A percentile compares a stretch with the other conserved stretches of the same genome.
Conservation (phyloP, 331 rosid species). For the Malus hybrid region DNA sequence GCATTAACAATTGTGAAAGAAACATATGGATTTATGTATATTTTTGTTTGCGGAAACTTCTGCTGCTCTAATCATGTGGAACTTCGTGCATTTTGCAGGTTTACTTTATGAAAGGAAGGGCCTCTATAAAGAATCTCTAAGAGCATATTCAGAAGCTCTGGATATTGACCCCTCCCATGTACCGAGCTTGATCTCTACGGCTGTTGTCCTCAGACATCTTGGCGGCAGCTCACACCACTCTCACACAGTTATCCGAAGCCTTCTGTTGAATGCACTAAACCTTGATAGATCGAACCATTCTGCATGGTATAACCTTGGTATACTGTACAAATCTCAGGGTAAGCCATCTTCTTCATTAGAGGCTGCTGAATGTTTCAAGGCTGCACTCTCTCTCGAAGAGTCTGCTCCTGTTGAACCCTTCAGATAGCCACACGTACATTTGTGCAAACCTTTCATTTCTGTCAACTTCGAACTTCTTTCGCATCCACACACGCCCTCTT, state of each 20-base stretch:
- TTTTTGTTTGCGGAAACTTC: not conserved
- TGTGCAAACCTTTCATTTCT: not conserved
- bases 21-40: not conserved
- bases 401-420: slow-evolving; percentile 79
- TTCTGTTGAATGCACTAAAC: slow-evolving; percentile 61
- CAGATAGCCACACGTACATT: slow-evolving; percentile 30
- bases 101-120: slow-evolving; percentile 55
- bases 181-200: slow-evolving; percentile 58
- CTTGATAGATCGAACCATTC: slow-evolving; percentile 54
- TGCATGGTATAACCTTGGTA: slow-evolving; percentile 84
- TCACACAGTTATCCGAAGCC: slow-evolving; percentile 38
- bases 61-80: not conserved
- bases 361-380: slow-evolving; percentile 75
- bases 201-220: slow-evolving; percentile 43
- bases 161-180: slow-evolving; percentile 62
- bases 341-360: slow-evolving; percentile 35
- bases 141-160: slow-evolving; percentile 49
- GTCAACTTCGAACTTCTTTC: not conserved
- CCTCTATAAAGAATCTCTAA: slow-evolving; percentile 56
- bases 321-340: slow-evolving; percentile 45
- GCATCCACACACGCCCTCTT: not conserved
- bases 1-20: not conserved
- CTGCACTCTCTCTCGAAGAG: slow-evolving; percentile 66
- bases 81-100: slow-evolving; percentile 35
- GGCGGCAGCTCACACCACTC: slow-evolving; percentile 7